Percentiles rank a stretch among this genome's conserved stretches.
These are phyloP conservation scores for Casuarina glauca DNA, from an alignment of 306 rosid species.

Conservation along the genomic window DNA sequence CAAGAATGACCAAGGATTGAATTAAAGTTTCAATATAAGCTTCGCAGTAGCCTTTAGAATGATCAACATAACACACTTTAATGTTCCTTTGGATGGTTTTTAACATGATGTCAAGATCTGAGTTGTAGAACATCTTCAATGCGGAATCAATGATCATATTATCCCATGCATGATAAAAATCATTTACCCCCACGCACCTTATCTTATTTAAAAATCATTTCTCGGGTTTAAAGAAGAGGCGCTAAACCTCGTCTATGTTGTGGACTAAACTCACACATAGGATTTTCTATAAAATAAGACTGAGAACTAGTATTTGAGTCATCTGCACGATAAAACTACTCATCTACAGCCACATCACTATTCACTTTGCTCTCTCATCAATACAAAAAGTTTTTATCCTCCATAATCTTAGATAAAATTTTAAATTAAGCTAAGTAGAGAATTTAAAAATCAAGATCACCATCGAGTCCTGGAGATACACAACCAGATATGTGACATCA, in stretches of 20 bases:
- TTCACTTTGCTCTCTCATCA: too few relatives aligned
- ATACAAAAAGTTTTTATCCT: too few relatives aligned
- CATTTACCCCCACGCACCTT: background rate
- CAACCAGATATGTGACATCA: background rate
- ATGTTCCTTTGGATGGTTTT: constrained; percentile 69
- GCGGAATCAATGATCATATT: constrained; percentile 92
- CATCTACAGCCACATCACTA: too few relatives aligned
- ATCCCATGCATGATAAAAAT: constrained; percentile 81
- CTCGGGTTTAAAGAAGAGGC: background rate
- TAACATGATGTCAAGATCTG: constrained; percentile 69
- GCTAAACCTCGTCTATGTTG: background rate
- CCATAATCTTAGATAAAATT: too few relatives aligned
- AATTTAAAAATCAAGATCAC: too few relatives aligned
- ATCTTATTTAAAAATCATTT: background rate
- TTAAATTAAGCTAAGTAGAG: too few relatives aligned
- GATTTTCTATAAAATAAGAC: too few relatives aligned
- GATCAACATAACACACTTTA: constrained; percentile 38
- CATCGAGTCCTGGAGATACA: too few relatives aligned
- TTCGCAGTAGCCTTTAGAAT: background rate
- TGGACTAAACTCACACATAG: too few relatives aligned
- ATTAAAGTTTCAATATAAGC: background rate
- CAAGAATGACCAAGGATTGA: background rate
- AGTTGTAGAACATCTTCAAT: constrained; percentile 65
- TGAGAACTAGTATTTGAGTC: too few relatives aligned
- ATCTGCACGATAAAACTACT: too few relatives aligned